phyloP scores from a whole-genome alignment of 1,284 basidiomycete genomes.

The Porodaedalea pini region DNA sequence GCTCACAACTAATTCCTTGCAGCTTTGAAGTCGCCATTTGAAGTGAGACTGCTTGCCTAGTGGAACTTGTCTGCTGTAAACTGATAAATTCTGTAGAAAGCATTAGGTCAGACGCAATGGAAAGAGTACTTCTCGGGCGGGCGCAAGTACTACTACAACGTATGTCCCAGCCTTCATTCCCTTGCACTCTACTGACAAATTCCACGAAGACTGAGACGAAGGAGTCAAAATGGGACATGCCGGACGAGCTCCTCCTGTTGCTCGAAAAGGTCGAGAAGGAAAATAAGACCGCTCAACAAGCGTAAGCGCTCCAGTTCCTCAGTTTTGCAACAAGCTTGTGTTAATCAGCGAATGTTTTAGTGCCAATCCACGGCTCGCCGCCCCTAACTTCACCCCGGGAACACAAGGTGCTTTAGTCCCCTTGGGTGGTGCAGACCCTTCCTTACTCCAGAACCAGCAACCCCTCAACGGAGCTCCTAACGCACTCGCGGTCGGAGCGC shows the following conservation, averaged over 20 bases:
- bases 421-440: slow-evolving; percentile 13
- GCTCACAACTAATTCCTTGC: slow-evolving; percentile 18
- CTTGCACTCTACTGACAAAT: neutral
- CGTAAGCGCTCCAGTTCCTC: neutral
- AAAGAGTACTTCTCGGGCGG: slow-evolving; percentile 89
- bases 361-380: slow-evolving; percentile 13
- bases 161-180: slow-evolving; percentile 34
- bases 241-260: slow-evolving; percentile 77
- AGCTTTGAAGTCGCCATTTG: slow-evolving; percentile 81
- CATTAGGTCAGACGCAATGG: slow-evolving; percentile 44
- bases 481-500: slow-evolving; percentile 22
- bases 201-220: slow-evolving; percentile 67
- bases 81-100: slow-evolving; percentile 10
- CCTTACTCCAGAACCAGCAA: slow-evolving; percentile 15
- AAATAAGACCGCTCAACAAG: slow-evolving; percentile 34
- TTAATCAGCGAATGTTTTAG: neutral
- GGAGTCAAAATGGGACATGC: slow-evolving; percentile 91
- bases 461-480: slow-evolving; percentile 16
- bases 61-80: neutral
- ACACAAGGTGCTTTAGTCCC: slow-evolving; percentile 20
- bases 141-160: slow-evolving; percentile 91
- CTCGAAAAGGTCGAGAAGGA: slow-evolving; percentile 84
- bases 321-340: neutral
- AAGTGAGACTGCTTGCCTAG: slow-evolving; percentile 39
- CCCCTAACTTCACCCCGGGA: slow-evolving; percentile 15